These are phyloP conservation scores for Casuarina equisetifolia DNA, from an alignment of 306 rosid species.

Conservation along the genomic window DNA sequence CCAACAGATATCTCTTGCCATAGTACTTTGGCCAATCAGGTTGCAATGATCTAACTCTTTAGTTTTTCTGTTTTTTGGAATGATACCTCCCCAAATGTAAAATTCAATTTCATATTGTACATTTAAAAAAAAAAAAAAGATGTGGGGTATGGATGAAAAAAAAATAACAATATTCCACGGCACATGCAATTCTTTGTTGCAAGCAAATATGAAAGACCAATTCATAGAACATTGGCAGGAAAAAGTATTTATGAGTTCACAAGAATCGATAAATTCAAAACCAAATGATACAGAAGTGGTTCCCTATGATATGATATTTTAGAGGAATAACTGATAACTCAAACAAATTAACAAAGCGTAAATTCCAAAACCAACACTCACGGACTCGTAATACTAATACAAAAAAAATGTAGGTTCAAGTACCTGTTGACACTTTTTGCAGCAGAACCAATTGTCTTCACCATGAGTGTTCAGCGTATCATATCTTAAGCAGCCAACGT, in stretches of 20 bases:
- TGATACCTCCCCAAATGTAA: neutral
- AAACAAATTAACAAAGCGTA: neutral
- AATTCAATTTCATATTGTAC: neutral
- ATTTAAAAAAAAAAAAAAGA: neutral
- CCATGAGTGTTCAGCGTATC: slow-evolving; percentile 29
- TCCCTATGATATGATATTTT: neutral
- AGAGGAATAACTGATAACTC: neutral
- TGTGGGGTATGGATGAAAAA: neutral
- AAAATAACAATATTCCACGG: neutral
- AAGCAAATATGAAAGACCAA: neutral
- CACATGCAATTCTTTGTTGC: neutral
- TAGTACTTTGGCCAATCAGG: neutral
- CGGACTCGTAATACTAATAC: neutral
- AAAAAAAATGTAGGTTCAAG: slow-evolving; percentile 10
- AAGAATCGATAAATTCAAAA: neutral
- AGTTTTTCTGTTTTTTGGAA: neutral
- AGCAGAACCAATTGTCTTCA: slow-evolving; percentile 58
- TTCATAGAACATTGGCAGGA: neutral
- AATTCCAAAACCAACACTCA: neutral
- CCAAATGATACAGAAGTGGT: neutral
- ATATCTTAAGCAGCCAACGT: slow-evolving; percentile 51
- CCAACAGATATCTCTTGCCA: neutral
- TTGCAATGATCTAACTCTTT: neutral
- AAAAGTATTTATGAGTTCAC: neutral
- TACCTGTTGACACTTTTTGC: slow-evolving; percentile 66